Conservation (phyloP, 1,139 yeast species). For the Petasospora fabianii region DNA sequence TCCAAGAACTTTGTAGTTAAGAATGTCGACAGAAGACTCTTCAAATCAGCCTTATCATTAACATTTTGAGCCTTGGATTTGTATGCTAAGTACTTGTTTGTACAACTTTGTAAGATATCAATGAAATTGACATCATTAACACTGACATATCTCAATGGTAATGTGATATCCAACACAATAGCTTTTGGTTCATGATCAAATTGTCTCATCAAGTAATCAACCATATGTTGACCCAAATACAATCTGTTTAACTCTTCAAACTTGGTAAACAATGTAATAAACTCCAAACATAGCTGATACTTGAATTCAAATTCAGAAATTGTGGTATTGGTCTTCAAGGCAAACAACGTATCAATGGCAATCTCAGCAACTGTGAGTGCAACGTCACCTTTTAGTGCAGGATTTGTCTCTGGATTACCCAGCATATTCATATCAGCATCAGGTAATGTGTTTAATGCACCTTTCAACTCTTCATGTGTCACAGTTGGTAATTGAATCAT, state of each 20-base stretch:
- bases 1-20: conserved; percentile 34
- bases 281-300: conserved; percentile 42
- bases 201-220: conserved; percentile 42
- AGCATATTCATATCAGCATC: conserved; percentile 85
- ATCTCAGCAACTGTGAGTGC: conserved; percentile 80
- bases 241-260: conserved; percentile 68
- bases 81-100: conserved; percentile 67
- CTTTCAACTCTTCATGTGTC: conserved; percentile 52
- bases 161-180: conserved; percentile 53
- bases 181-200: conserved; percentile 33
- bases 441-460: conserved; percentile 68
- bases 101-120: conserved; percentile 60
- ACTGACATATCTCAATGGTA: conserved; percentile 58
- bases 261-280: conserved; percentile 57
- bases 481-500: conserved; percentile 45
- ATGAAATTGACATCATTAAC: conserved; percentile 45
- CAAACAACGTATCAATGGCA: conserved; percentile 50
- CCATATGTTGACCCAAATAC: conserved; percentile 62
- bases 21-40: conserved; percentile 37
- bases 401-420: conserved; percentile 83
- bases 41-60: conserved; percentile 39
- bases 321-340: conserved; percentile 32
- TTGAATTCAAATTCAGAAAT: conserved; percentile 33
- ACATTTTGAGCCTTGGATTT: conserved; percentile 39
- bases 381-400: conserved; percentile 87